Evolutionary conservation across 768 basidiomycete genomes (phyloP).

Genomic region (Termitomyces sp.): DNA sequence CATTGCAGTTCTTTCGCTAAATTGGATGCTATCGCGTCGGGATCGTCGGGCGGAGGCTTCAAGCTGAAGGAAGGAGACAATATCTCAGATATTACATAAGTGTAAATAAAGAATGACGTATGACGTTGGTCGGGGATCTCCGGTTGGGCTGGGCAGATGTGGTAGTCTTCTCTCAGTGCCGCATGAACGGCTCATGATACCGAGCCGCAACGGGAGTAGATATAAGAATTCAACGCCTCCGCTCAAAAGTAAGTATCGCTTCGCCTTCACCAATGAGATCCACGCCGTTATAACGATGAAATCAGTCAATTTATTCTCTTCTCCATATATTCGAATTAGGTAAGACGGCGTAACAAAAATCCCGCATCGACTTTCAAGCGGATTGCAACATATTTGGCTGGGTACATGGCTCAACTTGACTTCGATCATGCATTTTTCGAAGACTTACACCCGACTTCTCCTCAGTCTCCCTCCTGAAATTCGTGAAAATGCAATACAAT

Average conservation of each 20-base stretch:
- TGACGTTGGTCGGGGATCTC: too few species aligned
- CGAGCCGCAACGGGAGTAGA: neutral
- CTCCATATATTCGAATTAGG: neutral
- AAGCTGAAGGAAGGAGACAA: too few species aligned
- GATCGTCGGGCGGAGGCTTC: too few species aligned
- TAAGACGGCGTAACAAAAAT: constrained; percentile 5
- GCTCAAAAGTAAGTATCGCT: too few species aligned
- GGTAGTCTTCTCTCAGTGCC: too few species aligned
- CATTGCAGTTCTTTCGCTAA: too few species aligned
- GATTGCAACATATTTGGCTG: neutral
- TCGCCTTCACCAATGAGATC: too few species aligned
- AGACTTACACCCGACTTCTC: constrained; percentile 63
- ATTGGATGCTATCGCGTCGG: too few species aligned
- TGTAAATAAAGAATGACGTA: too few species aligned
- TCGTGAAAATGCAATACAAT: constrained; percentile 77
- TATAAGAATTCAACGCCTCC: neutral
- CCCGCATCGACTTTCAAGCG: constrained; percentile 1
- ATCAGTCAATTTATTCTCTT: neutral
- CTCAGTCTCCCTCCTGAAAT: constrained; percentile 74
- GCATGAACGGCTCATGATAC: too few species aligned
- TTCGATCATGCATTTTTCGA: constrained; percentile 66
- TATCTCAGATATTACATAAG: too few species aligned
- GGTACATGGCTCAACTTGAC: constrained; percentile 4
- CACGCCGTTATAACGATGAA: neutral
- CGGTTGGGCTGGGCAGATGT: too few species aligned